Conservation (phyloP, 306 rosid species). For the Prosopis cineraria region DNA sequence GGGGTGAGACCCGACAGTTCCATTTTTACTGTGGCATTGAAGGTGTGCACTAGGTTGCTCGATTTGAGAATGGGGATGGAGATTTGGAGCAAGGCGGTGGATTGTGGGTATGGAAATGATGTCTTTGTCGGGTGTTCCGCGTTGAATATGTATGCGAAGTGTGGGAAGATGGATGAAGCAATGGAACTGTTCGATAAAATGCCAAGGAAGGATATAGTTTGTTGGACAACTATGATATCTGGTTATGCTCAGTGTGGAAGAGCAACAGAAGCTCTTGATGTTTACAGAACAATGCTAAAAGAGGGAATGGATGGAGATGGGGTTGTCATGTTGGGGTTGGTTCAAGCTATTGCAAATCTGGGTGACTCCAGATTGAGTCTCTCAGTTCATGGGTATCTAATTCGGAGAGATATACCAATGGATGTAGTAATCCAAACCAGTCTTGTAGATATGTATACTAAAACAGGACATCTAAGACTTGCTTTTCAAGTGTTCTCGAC, state of each 20-base stretch:
- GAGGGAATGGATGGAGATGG: constrained; percentile 45
- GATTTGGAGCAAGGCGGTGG: constrained; percentile 45
- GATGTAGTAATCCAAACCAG: constrained; percentile 51
- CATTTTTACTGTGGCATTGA: constrained; percentile 44
- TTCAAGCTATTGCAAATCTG: constrained; percentile 48
- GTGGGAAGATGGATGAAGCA: constrained; percentile 47
- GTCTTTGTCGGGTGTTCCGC: constrained; percentile 47
- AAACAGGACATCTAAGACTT: constrained; percentile 38
- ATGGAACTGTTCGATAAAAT: constrained; percentile 35
- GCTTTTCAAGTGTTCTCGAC: constrained; percentile 39
- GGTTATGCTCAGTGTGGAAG: constrained; percentile 47
- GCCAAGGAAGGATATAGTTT: constrained; percentile 51
- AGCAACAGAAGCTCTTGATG: constrained; percentile 46
- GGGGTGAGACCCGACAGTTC: constrained; percentile 53
- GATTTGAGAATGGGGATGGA: constrained; percentile 49
- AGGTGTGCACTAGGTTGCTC: constrained; percentile 40
- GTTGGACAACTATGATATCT: constrained; percentile 51
- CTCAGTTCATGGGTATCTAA: constrained; percentile 43
- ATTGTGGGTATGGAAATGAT: constrained; percentile 42
- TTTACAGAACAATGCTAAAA: constrained; percentile 40
- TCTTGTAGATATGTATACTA: constrained; percentile 50
- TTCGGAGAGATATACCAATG: constrained; percentile 38
- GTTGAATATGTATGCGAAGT: constrained; percentile 49
- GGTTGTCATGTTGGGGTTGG: constrained; percentile 50
- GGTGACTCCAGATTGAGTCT: constrained; percentile 41